Percentiles rank a stretch among this genome's conserved stretches.
Conservation (phyloP, 495 filamentous ascomycete species). For the Neohortaea acidophila region DNA sequence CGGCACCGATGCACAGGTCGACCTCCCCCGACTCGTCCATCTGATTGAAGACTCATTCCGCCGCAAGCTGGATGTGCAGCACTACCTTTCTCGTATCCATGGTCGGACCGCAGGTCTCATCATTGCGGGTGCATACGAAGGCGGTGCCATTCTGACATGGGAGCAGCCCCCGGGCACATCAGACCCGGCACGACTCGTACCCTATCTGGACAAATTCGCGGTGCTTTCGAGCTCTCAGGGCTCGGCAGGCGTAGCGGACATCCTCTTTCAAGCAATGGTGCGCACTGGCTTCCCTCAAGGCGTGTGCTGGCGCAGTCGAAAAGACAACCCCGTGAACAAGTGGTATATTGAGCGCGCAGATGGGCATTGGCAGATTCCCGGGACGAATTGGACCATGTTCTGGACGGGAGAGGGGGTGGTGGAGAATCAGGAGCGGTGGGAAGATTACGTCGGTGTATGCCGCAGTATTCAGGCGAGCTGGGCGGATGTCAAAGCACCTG, state of each 20-base stretch:
- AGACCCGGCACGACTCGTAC: constrained; percentile 48
- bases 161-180: constrained; percentile 52
- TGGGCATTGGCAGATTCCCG: constrained; percentile 65
- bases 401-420: constrained; percentile 65
- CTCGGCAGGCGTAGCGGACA: constrained; percentile 69
- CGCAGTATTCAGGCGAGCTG: constrained; percentile 64
- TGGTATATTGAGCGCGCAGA: constrained; percentile 72
- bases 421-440: constrained; percentile 38
- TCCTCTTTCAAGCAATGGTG: constrained; percentile 93
- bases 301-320: constrained; percentile 29
- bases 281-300: constrained; percentile 59
- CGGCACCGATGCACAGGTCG: constrained; percentile 56
- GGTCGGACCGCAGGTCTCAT: constrained; percentile 75
- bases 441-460: constrained; percentile 75
- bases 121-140: constrained; percentile 92
- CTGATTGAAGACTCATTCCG: constrained; percentile 92
- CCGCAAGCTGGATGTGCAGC: constrained; percentile 62
- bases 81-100: constrained; percentile 67
- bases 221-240: constrained; percentile 80
- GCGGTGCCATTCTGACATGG: constrained; percentile 90
- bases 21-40: constrained; percentile 64
- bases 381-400: constrained; percentile 87
- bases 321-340: constrained; percentile 33
- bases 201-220: constrained; percentile 96
- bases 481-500: constrained; percentile 63